Base-by-base conservation (phyloP, 768 basidiomycete genomes). In the Grammothele lineata region DNA sequence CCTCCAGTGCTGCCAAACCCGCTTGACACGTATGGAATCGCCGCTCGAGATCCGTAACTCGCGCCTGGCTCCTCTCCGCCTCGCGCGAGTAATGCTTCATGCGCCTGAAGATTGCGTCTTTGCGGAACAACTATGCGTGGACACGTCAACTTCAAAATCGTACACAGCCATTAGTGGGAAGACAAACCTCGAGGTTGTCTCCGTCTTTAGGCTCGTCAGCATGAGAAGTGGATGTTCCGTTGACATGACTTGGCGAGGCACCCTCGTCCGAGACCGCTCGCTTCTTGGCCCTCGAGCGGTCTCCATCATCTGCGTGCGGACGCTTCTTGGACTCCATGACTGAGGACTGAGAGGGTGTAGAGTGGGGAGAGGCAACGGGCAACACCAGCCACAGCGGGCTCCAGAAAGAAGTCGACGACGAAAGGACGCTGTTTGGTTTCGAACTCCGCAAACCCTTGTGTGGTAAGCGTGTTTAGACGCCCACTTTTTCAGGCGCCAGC, bases 11-110 rank as follows among this genome's bases (percentile, higher is more conserved):
- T 11, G 61, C 62, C 27, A 64, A 44, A 2, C 61, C 62, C 9
- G 61, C 62, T 37, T 61, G 59, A 42, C 61, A 62, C 14, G 57
- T 58, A 40, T 48, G 45, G 34, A 56, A 46, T 17, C 57, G 53
- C 26, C 58, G 59, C 47, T 64, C 62, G 17, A 64, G 36, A 17
- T 64, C 62, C 45, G 53, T 58, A 9, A 62, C 58, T 14, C 53
- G 58, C 12, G 53, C 50, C 42, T 58, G 53, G 32, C 52, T 62
- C 43, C 59, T 53, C 45, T 64, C 61, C 37, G 60, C 55, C 53
- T 62, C 62, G n/a, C 62, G 46, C n/a, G 61, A 58, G 30, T 64
- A 64, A 30, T 64, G 51, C 52, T 57, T 62, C 62, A 64, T 64
- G 19, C 61, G 51, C 39, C 62, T 49, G 39, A 54, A 64, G 14